Evolutionary conservation across 768 basidiomycete species (phyloP), one percentile per base, ranked within the genome.

Genomic region (Trametes cinnabarina): DNA sequence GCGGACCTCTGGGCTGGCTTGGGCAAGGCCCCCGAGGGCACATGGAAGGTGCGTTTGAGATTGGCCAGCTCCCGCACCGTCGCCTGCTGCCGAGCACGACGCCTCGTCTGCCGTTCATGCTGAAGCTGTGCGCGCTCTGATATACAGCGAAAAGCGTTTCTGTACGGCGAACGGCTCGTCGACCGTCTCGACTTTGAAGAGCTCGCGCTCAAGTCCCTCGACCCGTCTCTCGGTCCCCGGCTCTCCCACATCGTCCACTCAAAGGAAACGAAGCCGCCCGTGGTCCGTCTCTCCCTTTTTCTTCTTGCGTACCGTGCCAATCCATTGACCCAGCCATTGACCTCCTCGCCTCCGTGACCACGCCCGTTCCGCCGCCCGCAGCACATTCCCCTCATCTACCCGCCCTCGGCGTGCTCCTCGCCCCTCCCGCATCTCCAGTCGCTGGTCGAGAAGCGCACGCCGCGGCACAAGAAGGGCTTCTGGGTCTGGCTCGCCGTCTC

Each of bases 101-200:
- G 40, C 41, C 32, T 55, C 26, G 30, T 7, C 7, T n/a, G 30
- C 7, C 30, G 30, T 30, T 44, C 15, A 23, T 34, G 26, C n/a
- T 22, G 25, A 1, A 39, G 3, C 5, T 51, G 19, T 30, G 14
- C 34, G 17, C 12, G 6, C 23, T 30, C 22, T 43, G 4, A 34
- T 1, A n/a, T 55, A 1, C 61, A 92, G 90, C 69, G 82, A 25
- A 83, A 78, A 69, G 73, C 82, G 12, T 88, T 84, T 67, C 72
- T 79, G 61, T 73, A 78, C 37, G 90, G 90, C 23, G 86, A 90
- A 73, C 81, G 81, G 20, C 69, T 90, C 2, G 76, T 86, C 20
- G 87, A 91, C 70, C 77, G 81, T 20, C 76, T 91, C 60, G 91
- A 91, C 49, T 92, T 91, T 63, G 91, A 92, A 70, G 90, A 93